These are phyloP conservation scores for Arthrobotrys sphaeroides DNA, from an alignment of 2,329 filamentous ascomycete species.

Conservation along the genomic window DNA sequence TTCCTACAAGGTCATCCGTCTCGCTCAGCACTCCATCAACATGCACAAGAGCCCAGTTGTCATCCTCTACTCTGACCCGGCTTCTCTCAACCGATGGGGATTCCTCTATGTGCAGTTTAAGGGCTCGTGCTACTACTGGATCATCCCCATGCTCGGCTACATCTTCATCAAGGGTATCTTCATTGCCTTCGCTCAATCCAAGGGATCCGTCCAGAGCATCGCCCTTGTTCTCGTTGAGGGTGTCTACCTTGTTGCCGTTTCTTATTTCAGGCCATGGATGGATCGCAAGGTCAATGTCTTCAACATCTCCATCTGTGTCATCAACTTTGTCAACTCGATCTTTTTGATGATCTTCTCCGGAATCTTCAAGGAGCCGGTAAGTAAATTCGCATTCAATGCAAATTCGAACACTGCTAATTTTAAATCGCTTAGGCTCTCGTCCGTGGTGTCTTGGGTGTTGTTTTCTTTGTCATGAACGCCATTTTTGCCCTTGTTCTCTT, in stretches of 20 bases:
- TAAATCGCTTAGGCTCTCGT: conserved; percentile 72
- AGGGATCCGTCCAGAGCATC: conserved; percentile 78
- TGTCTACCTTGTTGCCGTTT: conserved; percentile 77
- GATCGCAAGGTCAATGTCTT: conserved; percentile 97
- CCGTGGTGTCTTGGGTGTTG: conserved; percentile 85
- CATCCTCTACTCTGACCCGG: conserved; percentile 95
- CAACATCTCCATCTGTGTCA: conserved; percentile 88
- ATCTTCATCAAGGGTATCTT: conserved; percentile 89
- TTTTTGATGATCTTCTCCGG: conserved; percentile 89
- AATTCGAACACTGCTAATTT: conserved; percentile 53
- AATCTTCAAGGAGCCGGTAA: conserved; percentile 81
- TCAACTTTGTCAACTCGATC: conserved; percentile 91
- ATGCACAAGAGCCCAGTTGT: conserved; percentile 98
- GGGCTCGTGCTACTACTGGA: conserved; percentile 94
- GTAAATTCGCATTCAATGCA: conserved; percentile 58
- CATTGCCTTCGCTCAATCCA: conserved; percentile 79
- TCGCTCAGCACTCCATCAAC: conserved; percentile 84
- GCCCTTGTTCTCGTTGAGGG: conserved; percentile 85
- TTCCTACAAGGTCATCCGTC: conserved; percentile 84
- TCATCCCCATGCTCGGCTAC: conserved; percentile 80
- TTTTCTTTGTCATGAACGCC: conserved; percentile 89
- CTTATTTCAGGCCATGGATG: conserved; percentile 92
- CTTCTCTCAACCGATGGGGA: conserved; percentile 94
- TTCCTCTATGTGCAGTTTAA: conserved; percentile 98
- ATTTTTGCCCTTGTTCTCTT: conserved; percentile 83